A percentile compares a stretch with the other conserved stretches of the same genome.
Conservation (phyloP, 2,329 filamentous ascomycete species). For the Fusarium mexicanum region DNA sequence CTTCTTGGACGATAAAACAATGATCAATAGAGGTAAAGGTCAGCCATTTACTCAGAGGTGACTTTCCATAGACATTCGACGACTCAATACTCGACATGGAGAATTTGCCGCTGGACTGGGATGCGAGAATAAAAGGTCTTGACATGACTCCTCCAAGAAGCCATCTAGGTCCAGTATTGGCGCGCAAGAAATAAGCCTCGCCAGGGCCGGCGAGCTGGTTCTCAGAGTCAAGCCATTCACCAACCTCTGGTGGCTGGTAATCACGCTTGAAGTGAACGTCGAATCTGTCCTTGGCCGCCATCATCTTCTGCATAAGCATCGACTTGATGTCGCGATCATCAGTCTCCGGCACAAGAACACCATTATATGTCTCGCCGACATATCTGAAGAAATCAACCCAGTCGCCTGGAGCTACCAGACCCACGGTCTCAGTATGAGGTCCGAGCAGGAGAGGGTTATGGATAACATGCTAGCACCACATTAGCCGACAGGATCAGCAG, state of each 20-base stretch:
- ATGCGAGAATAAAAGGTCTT: slow-evolving; percentile 58
- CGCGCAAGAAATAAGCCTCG: slow-evolving; percentile 61
- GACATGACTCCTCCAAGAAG: slow-evolving; percentile 57
- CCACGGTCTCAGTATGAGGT: slow-evolving; percentile 63
- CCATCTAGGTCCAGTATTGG: slow-evolving; percentile 59
- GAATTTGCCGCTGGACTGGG: slow-evolving; percentile 57
- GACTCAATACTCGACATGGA: slow-evolving; percentile 63
- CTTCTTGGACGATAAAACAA: slow-evolving; percentile 60
- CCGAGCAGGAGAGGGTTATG: slow-evolving; percentile 66
- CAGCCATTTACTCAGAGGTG: slow-evolving; percentile 32
- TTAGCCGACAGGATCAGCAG: not conserved
- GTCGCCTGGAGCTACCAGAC: slow-evolving; percentile 65
- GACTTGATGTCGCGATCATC: slow-evolving; percentile 62
- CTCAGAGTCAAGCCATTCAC: slow-evolving; percentile 54
- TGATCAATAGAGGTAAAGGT: slow-evolving; percentile 61
- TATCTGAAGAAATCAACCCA: slow-evolving; percentile 71
- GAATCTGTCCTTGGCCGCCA: slow-evolving; percentile 61
- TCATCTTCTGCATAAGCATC: slow-evolving; percentile 63
- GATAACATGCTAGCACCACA: slow-evolving; percentile 52
- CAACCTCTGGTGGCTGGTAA: slow-evolving; percentile 56
- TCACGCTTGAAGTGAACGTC: slow-evolving; percentile 64
- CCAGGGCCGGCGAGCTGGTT: slow-evolving; percentile 49
- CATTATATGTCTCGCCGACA: slow-evolving; percentile 61
- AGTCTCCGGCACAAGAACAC: slow-evolving; percentile 59
- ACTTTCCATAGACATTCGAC: slow-evolving; percentile 48